Evolutionary conservation across 345 rosid species (phyloP), one percentile per base, ranked within the genome.

Genomic region (Barbarea vulgaris): DNA sequence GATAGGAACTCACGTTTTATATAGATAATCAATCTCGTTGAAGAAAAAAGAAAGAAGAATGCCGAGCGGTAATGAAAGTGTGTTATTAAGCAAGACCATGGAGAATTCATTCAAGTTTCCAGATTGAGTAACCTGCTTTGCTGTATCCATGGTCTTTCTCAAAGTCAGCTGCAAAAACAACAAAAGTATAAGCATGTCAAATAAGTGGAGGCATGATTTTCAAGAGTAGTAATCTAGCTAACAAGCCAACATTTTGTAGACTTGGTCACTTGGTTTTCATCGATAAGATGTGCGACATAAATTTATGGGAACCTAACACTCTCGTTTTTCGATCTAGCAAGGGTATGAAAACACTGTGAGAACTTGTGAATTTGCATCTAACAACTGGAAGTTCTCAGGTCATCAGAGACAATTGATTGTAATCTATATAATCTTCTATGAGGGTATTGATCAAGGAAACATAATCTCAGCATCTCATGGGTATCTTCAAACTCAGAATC

Each of bases 61-160:
- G 25, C 98, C 99, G 70, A 92, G 83, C 13, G 99, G 99, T 78
- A 95, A 75, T 31, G 99, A 95, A 68, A 95, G 96, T 17, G 88
- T 83, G 81, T 95, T 95, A 74, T 95, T 95, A 48, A 95, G 96
- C 80, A 95, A 79, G 83, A 95, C 98, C 99, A 95, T 95, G 6
- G 99, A 88, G 80, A 95, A 90, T 79, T 95, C 99, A 31, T 92
- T 92, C 82, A 95, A 85, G 81, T 86, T 89, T 75, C 99, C 99
- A 44, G 96, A 89, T 80, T 80, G 88, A 5, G 98, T 90, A 67
- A 83, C 87, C 74, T 85, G 96, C 89, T 95, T 95, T 24, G 99
- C 97, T 1, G 98, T 89, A 81, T 95, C 99, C 99, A 95, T 95
- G 70, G 90, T 88, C 84, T 86, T 88, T 53, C 97, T 96, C 57